Evolutionary conservation across 192 early-diverging fungal species (phyloP).

Genomic region (Chytriomyces confervae): DNA sequence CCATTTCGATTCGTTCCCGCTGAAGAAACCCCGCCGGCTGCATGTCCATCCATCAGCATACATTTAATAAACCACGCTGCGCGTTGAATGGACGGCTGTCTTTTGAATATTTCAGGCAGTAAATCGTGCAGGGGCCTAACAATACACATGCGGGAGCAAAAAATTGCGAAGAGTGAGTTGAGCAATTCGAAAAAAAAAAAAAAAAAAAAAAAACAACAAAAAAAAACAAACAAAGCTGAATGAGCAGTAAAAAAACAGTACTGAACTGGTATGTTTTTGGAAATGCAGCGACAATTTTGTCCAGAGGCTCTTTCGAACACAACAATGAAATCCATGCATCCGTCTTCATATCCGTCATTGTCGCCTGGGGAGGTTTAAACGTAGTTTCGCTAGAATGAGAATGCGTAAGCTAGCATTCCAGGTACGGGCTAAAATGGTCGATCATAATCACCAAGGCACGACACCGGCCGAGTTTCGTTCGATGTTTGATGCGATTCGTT

Average conservation of each 20-base stretch:
- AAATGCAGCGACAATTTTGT: slow-evolving; percentile 10
- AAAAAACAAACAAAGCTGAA: not conserved
- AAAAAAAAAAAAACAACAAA: not conserved
- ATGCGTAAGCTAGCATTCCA: not conserved
- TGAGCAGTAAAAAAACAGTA: not conserved
- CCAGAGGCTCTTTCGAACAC: slow-evolving; percentile 26
- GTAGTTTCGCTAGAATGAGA: slow-evolving; percentile 6
- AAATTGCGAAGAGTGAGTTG: not conserved
- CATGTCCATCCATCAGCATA: slow-evolving; percentile 2
- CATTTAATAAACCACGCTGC: slow-evolving; percentile 30
- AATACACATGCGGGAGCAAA: not conserved
- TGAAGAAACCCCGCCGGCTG: not conserved
- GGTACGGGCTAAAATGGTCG: no score
- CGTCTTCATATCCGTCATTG: not conserved
- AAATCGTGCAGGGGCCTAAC: not conserved
- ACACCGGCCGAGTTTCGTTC: slow-evolving; percentile 1
- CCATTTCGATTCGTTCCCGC: not conserved
- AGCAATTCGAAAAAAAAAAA: not conserved
- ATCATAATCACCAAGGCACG: not conserved
- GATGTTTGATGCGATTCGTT: slow-evolving; percentile 3
- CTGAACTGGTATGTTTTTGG: slow-evolving; percentile 18
- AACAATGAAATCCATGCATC: slow-evolving; percentile 16
- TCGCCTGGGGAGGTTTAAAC: not conserved
- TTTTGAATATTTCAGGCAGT: slow-evolving; percentile 29
- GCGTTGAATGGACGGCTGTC: slow-evolving; percentile 12